Conservation (phyloP, 1,284 basidiomycete genomes). For the Ganoderma multipileum region DNA sequence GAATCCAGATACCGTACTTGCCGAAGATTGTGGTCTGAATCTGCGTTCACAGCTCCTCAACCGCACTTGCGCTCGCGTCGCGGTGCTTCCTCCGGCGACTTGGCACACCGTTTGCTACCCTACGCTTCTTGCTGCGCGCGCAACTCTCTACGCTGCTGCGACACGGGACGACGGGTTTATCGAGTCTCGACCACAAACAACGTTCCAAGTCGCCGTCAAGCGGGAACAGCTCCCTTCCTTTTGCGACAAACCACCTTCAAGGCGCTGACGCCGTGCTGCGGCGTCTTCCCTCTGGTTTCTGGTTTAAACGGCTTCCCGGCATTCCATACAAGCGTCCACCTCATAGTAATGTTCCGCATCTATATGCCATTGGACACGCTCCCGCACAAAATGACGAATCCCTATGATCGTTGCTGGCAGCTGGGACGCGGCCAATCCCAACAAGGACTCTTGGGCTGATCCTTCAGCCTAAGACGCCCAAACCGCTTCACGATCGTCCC, state of each 20-base stretch:
- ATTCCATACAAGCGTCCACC: neutral
- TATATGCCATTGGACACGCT: neutral
- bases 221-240: neutral
- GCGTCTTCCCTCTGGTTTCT: neutral
- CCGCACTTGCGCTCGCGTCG: neutral
- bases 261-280: neutral
- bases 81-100: neutral
- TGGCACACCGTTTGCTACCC: neutral
- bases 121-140: slow-evolving; percentile 1
- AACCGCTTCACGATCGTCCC: neutral
- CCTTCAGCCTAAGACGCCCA: neutral
- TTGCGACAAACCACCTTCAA: neutral
- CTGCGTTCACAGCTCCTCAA: neutral
- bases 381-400: neutral
- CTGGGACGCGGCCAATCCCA: neutral
- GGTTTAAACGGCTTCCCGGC: neutral
- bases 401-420: neutral
- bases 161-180: neutral
- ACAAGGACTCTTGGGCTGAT: neutral
- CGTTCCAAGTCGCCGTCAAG: neutral
- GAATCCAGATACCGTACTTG: neutral
- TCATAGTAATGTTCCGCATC: neutral
- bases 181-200: neutral
- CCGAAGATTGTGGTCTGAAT: neutral
- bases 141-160: neutral